Conservation (phyloP, 805 yeast species). For the Pichia heedii region DNA sequence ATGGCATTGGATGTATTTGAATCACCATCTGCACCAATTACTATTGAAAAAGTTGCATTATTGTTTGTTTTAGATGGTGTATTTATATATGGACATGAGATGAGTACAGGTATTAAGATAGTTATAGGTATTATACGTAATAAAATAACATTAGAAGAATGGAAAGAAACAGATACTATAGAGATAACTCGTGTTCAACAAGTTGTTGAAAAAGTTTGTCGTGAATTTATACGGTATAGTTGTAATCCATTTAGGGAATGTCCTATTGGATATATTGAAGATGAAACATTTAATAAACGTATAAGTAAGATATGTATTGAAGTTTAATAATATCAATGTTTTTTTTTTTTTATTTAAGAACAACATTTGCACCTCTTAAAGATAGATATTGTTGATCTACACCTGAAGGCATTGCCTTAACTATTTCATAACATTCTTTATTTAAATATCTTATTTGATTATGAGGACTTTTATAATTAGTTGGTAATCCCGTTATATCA, state of each 20-base stretch:
- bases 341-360: slow-evolving; percentile 38
- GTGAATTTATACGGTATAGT: slow-evolving; percentile 26
- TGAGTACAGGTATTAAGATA: slow-evolving; percentile 58
- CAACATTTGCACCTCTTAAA: slow-evolving; percentile 80
- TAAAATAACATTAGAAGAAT: neutral
- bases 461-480: slow-evolving; percentile 64
- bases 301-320: no score
- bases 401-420: slow-evolving; percentile 77
- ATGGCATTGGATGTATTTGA: slow-evolving; percentile 66
- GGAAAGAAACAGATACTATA: neutral
- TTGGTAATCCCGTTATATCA: slow-evolving; percentile 85
- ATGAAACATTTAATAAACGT: slow-evolving; percentile 21
- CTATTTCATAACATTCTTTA: slow-evolving; percentile 71
- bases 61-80: slow-evolving; percentile 61
- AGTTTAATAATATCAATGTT: no score
- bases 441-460: slow-evolving; percentile 73
- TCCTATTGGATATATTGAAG: slow-evolving; percentile 23
- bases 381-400: slow-evolving; percentile 89
- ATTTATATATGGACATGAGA: slow-evolving; percentile 59
- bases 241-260: slow-evolving; percentile 54
- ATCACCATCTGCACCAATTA: slow-evolving; percentile 37
- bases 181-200: neutral
- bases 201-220: neutral
- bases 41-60: slow-evolving; percentile 21
- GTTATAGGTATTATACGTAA: slow-evolving; percentile 41